These are phyloP conservation scores for Dioscorea cayenensis DNA, from an alignment of 116 monocot species.

Conservation along the genomic window DNA sequence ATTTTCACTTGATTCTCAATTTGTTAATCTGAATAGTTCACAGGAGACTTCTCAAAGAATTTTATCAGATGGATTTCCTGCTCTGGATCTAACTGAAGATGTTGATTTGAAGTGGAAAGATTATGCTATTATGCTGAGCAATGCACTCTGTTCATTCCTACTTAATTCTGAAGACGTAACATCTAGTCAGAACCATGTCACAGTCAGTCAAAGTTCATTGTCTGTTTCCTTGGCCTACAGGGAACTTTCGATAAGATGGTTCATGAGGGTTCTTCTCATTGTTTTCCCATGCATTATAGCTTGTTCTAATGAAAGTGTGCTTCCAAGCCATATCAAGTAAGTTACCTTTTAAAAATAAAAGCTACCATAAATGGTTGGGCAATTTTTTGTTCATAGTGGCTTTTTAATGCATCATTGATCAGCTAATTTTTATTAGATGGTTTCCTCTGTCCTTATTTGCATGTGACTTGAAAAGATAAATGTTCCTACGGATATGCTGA, in stretches of 20 bases:
- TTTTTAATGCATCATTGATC: too few relatives aligned
- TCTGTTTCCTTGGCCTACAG: conserved; percentile 68
- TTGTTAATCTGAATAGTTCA: background rate
- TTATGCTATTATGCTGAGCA: conserved; percentile 62
- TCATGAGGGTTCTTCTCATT: conserved; percentile 74
- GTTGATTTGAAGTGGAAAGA: conserved; percentile 53
- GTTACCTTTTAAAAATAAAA: background rate
- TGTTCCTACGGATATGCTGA: too few relatives aligned
- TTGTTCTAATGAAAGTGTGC: conserved; percentile 49
- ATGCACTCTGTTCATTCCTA: conserved; percentile 84
- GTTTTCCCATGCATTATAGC: conserved; percentile 93
- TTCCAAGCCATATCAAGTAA: conserved; percentile 83
- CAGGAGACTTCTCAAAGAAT: conserved; percentile 7
- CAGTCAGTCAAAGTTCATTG: conserved; percentile 37
- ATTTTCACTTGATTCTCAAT: conserved; percentile 22
- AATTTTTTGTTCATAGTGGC: too few relatives aligned
- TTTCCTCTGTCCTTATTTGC: too few relatives aligned
- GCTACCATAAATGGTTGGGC: too few relatives aligned
- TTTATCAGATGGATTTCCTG: conserved; percentile 3
- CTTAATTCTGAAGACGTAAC: conserved; percentile 60
- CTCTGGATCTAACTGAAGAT: conserved; percentile 13
- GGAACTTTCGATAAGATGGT: conserved; percentile 87
- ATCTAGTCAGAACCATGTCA: conserved; percentile 24
- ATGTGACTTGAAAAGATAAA: too few relatives aligned
- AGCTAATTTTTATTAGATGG: too few relatives aligned